These are phyloP conservation scores for Xylaria bambusicola DNA, from an alignment of 495 filamentous ascomycete species.

Conservation along the genomic window DNA sequence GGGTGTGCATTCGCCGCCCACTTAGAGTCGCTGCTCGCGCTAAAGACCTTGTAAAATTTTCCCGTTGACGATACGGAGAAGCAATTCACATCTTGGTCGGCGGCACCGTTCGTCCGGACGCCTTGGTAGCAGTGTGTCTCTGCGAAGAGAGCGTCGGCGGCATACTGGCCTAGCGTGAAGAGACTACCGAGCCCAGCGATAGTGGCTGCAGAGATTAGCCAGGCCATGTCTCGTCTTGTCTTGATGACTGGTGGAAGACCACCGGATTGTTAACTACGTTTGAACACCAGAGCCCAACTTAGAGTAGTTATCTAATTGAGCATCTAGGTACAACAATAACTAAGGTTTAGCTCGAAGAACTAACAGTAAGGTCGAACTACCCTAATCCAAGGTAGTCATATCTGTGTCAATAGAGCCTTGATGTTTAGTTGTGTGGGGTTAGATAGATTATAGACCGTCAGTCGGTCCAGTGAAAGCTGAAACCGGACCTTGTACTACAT, in stretches of 20 bases:
- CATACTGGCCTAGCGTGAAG: conserved; percentile 19
- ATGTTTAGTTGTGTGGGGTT: too few relatives aligned
- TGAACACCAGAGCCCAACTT: too few relatives aligned
- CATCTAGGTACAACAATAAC: too few relatives aligned
- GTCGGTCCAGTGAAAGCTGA: too few relatives aligned
- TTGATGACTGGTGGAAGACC: neutral
- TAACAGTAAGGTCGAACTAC: too few relatives aligned
- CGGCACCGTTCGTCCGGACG: conserved; percentile 38
- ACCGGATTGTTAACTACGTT: too few relatives aligned
- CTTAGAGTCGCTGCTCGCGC: conserved; percentile 13
- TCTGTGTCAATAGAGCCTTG: too few relatives aligned
- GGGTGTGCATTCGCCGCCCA: conserved; percentile 16
- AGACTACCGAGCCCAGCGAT: conserved; percentile 21
- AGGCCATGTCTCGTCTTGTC: conserved; percentile 16
- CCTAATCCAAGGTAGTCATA: too few relatives aligned
- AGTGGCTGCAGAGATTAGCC: conserved; percentile 21
- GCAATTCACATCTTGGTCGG: conserved; percentile 38
- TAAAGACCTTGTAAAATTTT: conserved; percentile 36
- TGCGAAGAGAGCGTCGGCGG: conserved; percentile 15
- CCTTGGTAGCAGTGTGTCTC: conserved; percentile 45
- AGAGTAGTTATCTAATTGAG: too few relatives aligned
- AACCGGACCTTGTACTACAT: too few relatives aligned
- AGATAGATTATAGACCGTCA: too few relatives aligned
- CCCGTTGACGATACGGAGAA: conserved; percentile 42
- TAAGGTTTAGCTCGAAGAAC: too few relatives aligned